phyloP scores from a whole-genome alignment of 1,284 basidiomycete species.

The Hemileia vastatrix region DNA sequence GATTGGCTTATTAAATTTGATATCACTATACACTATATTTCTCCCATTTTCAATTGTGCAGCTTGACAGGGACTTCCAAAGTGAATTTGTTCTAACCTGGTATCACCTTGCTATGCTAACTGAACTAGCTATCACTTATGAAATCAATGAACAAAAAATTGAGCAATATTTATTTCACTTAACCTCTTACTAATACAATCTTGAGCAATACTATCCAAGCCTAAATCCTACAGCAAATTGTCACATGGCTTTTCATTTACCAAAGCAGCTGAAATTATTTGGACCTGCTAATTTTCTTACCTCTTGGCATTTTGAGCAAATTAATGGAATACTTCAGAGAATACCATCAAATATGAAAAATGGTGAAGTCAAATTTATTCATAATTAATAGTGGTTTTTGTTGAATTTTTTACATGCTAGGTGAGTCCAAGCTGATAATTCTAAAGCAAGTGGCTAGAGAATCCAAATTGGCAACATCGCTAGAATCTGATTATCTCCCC shows the following conservation, averaged over 20 bases:
- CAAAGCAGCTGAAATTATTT: slow-evolving; percentile 1
- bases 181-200: slow-evolving; percentile 8
- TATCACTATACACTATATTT: background rate
- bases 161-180: slow-evolving; percentile 12
- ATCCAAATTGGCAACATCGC: slow-evolving; percentile 1
- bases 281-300: slow-evolving; percentile 14
- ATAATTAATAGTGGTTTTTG: background rate
- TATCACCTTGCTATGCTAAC: slow-evolving; percentile 8
- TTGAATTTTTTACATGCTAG: background rate
- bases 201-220: background rate
- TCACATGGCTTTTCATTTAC: slow-evolving; percentile 13
- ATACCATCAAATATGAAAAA: slow-evolving; percentile 9
- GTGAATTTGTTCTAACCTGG: slow-evolving; percentile 6
- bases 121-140: slow-evolving; percentile 11
- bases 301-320: slow-evolving; percentile 18
- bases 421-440: background rate
- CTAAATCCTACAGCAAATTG: slow-evolving; percentile 14
- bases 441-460: slow-evolving; percentile 3
- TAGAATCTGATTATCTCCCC: background rate
- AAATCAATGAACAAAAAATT: background rate
- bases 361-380: background rate
- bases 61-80: background rate
- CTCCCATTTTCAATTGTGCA: slow-evolving; percentile 11
- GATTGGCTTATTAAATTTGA: slow-evolving; percentile 2
- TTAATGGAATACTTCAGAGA: slow-evolving; percentile 11